A percentile compares a stretch with the other conserved stretches of the same genome.
phyloP scores from a whole-genome alignment of 768 basidiomycete species.

The Termitomyces sp. region DNA sequence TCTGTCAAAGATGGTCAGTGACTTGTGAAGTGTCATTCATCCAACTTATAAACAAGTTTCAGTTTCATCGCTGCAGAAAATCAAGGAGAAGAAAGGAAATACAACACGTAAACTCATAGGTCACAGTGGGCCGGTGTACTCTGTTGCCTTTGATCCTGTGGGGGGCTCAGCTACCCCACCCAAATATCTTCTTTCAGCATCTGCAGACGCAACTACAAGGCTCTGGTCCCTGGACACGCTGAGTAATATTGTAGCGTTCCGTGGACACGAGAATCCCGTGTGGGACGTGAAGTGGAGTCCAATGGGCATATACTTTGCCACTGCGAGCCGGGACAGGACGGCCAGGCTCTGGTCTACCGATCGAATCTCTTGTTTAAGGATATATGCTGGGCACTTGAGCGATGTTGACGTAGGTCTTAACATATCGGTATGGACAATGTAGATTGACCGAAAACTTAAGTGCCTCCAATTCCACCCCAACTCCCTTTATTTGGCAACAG shows the following conservation, averaged over 20 bases:
- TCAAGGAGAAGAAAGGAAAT: conserved; percentile 75
- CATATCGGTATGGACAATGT: background rate
- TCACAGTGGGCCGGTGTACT: conserved; percentile 95
- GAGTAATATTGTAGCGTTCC: conserved; percentile 88
- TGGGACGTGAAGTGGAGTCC: conserved; percentile 99
- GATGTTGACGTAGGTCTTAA: conserved; percentile 87
- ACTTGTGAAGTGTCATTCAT: background rate
- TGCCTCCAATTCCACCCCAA: conserved; percentile 97
- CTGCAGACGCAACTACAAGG: conserved; percentile 86
- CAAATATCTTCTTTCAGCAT: conserved; percentile 83
- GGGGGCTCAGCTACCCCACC: conserved; percentile 84
- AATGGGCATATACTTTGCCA: conserved; percentile 97
- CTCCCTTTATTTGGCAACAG: conserved; percentile 94
- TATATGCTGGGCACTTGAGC: conserved; percentile 93
- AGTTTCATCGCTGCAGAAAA: conserved; percentile 58
- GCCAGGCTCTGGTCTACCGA: conserved; percentile 97
- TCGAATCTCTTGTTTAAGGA: conserved; percentile 73
- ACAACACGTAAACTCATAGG: conserved; percentile 94
- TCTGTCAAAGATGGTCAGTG: conserved; percentile 66
- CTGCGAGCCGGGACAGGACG: conserved; percentile 88
- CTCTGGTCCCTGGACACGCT: conserved; percentile 96
- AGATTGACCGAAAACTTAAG: conserved; percentile 32
- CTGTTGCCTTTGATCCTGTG: conserved; percentile 88
- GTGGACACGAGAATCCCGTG: conserved; percentile 94
- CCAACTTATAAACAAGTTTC: background rate